Base-by-base conservation (phyloP, 495 filamentous ascomycete species). In the Penicillium samsonianum region DNA sequence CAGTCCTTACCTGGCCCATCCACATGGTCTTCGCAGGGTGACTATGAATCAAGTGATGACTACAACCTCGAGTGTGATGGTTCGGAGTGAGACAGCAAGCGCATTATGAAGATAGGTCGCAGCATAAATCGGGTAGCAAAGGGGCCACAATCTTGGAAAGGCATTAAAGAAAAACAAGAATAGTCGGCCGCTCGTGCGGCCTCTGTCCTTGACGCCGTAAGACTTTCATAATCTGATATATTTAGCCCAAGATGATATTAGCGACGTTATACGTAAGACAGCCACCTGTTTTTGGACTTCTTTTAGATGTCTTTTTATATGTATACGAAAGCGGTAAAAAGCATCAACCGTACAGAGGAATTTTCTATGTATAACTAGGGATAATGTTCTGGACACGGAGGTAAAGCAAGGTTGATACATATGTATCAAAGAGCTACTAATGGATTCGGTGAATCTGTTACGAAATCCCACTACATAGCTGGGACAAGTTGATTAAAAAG, bases 401-500 rank as follows among this genome's bases (percentile, higher is more conserved):
- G 44, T 5, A 30, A 44, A 41, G 16, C 17, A 25, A 25, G 23
- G 23, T 41, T 23, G 20, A n/a, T n/a, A n/a, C n/a, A n/a, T n/a
- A n/a, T n/a, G 5, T 38, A 2, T 23, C 5, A 50, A 14, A 12
- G 23, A 23, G 22, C 4, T 46, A 41, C 22, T 17, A 52, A 35
- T 25, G 22, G 7, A 52, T 40, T 52, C 16, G 16, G 19, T 52
- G 16, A 26, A 26, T 41, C 33, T 14, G 37, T 19, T 28, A 35
- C 14, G 30, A 40, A 12, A 26, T 19, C 35, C 35, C 3, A 31
- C n/a, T 20, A 40, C 22, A 28, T 25, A n/a, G 20, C 42, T 44
- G 11, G 43, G 20, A 38, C 19, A 40, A 11, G 31, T 55, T 26
- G 22, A 55, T 55, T 55, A 55, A 55, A 55, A 55, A 38, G 22